Percentiles rank a stretch among this genome's conserved stretches.
Conservation (phyloP, 1,139 yeast genomes). For the Kodamaea alishanica region DNA sequence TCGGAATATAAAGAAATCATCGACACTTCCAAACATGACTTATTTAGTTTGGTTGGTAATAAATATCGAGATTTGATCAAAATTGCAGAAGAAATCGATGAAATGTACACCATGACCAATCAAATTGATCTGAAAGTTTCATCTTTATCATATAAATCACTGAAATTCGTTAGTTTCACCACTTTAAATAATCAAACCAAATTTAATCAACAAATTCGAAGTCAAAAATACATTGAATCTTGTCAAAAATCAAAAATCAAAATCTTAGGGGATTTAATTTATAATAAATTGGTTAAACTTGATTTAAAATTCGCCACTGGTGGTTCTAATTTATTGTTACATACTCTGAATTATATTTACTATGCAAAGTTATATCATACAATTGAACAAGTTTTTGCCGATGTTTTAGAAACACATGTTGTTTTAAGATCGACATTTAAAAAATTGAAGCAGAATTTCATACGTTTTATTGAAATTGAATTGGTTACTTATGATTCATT, state of each 20-base stretch:
- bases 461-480: slow-evolving; percentile 21
- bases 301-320: slow-evolving; percentile 20
- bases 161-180: slow-evolving; percentile 28
- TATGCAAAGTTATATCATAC: slow-evolving; percentile 37
- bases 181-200: slow-evolving; percentile 19
- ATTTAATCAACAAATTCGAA: slow-evolving; percentile 21
- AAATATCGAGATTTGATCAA: slow-evolving; percentile 64
- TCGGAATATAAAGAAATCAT: slow-evolving; percentile 26
- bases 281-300: slow-evolving; percentile 25
- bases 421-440: slow-evolving; percentile 18
- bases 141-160: slow-evolving; percentile 31
- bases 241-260: slow-evolving; percentile 15
- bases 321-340: slow-evolving; percentile 12
- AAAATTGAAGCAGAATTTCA: slow-evolving; percentile 24
- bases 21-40: slow-evolving; percentile 28
- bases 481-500: slow-evolving; percentile 23
- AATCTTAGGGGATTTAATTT: slow-evolving; percentile 29
- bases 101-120: slow-evolving; percentile 44
- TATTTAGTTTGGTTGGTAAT: slow-evolving; percentile 58
- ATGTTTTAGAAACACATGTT: slow-evolving; percentile 17
- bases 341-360: slow-evolving; percentile 30
- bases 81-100: slow-evolving; percentile 65
- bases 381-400: slow-evolving; percentile 24
- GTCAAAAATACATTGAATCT: slow-evolving; percentile 11
- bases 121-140: slow-evolving; percentile 28